These are phyloP conservation scores for Microdochium nivale DNA, from an alignment of 2,329 filamentous ascomycete genomes.

Conservation along the genomic window DNA sequence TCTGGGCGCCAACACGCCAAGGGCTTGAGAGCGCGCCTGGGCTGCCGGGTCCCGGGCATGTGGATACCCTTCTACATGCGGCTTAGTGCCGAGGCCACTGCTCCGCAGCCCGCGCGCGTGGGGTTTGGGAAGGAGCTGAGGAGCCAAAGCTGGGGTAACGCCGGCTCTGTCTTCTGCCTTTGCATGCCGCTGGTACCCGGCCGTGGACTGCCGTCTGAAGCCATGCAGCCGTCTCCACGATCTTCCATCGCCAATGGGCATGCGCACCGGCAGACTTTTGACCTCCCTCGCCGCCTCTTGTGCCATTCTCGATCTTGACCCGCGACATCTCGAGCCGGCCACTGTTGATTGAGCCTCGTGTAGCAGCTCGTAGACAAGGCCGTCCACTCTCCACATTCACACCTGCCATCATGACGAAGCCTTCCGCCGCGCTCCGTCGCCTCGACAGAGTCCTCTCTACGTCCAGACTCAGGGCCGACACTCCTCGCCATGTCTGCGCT, in stretches of 20 bases:
- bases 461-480: slow-evolving; percentile 3
- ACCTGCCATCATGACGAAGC: slow-evolving; percentile 12
- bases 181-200: slow-evolving; percentile 11
- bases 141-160: not conserved
- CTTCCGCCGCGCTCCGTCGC: slow-evolving; percentile 9
- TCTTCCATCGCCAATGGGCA: slow-evolving; percentile 2
- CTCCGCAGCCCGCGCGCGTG: not conserved
- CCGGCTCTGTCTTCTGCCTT: not conserved
- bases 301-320: too few species aligned
- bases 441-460: slow-evolving; percentile 12
- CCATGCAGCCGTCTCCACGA: not conserved
- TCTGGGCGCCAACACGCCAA: not conserved
- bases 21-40: not conserved
- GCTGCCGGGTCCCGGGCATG: not conserved
- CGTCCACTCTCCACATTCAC: not conserved
- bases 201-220: not conserved
- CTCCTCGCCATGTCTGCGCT: slow-evolving; percentile 1
- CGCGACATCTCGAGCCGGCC: too few species aligned
- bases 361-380: too few species aligned
- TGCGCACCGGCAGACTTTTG: not conserved
- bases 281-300: too few species aligned
- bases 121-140: not conserved
- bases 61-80: not conserved
- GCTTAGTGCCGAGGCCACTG: not conserved
- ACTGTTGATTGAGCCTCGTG: too few species aligned